Evolutionary conservation across 108 stramenopile species (phyloP).

Genomic region (Phaeodactylum tricornutum): DNA sequence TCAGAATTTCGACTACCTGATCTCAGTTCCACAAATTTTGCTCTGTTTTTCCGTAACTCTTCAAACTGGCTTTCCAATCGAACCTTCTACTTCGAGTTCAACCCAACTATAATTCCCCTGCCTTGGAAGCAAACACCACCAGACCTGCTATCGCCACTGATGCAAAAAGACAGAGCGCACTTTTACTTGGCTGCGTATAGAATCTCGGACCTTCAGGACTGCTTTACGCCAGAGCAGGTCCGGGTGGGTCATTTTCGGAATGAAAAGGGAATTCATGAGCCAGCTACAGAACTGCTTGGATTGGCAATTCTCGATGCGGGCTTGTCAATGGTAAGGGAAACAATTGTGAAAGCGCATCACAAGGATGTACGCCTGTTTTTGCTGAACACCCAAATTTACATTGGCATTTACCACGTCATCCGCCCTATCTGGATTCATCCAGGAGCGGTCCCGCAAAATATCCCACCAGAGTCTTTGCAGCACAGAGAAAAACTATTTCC

Average conservation of each 20-base stretch:
- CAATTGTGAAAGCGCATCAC: background rate
- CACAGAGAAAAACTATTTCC: no score
- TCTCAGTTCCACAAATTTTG: background rate
- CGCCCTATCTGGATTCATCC: background rate
- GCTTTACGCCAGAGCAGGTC: background rate
- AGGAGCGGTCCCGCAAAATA: background rate
- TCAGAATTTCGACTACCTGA: background rate
- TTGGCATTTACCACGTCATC: background rate
- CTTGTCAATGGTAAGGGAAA: background rate
- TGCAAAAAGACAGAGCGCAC: background rate
- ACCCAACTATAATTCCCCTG: background rate
- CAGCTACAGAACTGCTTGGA: background rate
- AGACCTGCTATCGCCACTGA: background rate
- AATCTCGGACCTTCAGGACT: background rate
- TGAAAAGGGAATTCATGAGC: background rate
- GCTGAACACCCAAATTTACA: background rate
- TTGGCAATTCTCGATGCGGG: background rate
- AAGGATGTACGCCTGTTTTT: background rate
- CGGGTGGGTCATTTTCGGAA: background rate
- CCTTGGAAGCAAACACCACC: background rate
- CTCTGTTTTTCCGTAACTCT: background rate
- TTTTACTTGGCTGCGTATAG: slow-evolving; percentile 1
- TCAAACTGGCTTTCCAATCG: background rate
- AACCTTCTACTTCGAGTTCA: background rate
- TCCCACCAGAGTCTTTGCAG: background rate